A percentile compares a stretch with the other conserved stretches of the same genome.
Evolutionary conservation across 2,329 filamentous ascomycete genomes (phyloP).

Genomic region (Septoria petroselini): DNA sequence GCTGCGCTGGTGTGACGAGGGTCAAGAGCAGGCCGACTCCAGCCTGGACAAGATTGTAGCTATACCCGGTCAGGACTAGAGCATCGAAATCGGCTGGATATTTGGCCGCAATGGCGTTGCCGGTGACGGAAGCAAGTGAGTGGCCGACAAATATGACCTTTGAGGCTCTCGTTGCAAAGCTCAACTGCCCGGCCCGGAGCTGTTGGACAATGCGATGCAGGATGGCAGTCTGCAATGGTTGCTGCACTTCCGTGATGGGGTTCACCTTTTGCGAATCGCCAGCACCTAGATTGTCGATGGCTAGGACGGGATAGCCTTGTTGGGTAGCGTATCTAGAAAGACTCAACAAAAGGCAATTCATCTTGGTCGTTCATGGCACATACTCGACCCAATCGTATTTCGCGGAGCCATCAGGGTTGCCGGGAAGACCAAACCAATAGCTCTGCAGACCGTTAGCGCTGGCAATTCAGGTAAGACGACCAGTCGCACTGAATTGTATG

Average conservation of each 20-base stretch:
- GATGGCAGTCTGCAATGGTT: slow-evolving; percentile 22
- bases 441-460: slow-evolving; percentile 10
- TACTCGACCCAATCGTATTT: slow-evolving; percentile 23
- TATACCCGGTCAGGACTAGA: slow-evolving; percentile 24
- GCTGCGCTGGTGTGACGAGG: slow-evolving; percentile 18
- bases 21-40: slow-evolving; percentile 18
- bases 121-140: slow-evolving; percentile 18
- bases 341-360: not conserved
- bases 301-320: slow-evolving; percentile 25
- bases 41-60: slow-evolving; percentile 18
- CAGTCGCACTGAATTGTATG: slow-evolving; percentile 19
- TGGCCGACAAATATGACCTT: slow-evolving; percentile 25
- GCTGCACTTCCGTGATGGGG: slow-evolving; percentile 22
- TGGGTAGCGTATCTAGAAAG: slow-evolving; percentile 11
- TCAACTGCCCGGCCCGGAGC: slow-evolving; percentile 18
- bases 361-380: not conserved
- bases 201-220: slow-evolving; percentile 18
- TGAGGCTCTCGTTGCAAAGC: slow-evolving; percentile 11
- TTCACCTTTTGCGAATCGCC: slow-evolving; percentile 21
- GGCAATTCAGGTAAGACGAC: not conserved
- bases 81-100: slow-evolving; percentile 26
- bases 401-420: slow-evolving; percentile 18
- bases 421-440: slow-evolving; percentile 24
- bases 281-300: slow-evolving; percentile 24
- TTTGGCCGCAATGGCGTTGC: slow-evolving; percentile 22